These are phyloP conservation scores for Phytophthora crassamura DNA, from an alignment of 352 stramenopile species.

Conservation along the genomic window DNA sequence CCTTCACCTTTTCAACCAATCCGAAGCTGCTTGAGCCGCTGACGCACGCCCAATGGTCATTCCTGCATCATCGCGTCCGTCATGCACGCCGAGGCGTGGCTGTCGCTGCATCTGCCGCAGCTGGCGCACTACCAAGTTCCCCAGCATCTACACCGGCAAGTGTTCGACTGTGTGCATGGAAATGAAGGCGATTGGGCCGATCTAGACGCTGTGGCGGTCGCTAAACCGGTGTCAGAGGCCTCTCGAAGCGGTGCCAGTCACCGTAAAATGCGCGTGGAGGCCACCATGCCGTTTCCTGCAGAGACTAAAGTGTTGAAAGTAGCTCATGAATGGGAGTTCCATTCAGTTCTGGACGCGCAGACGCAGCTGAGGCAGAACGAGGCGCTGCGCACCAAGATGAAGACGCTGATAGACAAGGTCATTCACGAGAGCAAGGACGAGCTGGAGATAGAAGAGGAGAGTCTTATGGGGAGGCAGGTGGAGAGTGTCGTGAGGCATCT, in stretches of 20 bases:
- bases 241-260: constrained; percentile 6
- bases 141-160: constrained; percentile 33
- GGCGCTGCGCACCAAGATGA: constrained; percentile 36
- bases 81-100: constrained; percentile 38
- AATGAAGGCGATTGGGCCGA: constrained; percentile 19
- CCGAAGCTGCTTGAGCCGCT: neutral
- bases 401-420: constrained; percentile 15
- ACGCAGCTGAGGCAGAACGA: constrained; percentile 38
- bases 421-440: constrained; percentile 10
- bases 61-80: constrained; percentile 20
- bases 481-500: constrained; percentile 43
- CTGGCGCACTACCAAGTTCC: constrained; percentile 51
- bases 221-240: neutral
- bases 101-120: constrained; percentile 48
- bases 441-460: constrained; percentile 23
- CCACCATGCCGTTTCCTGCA: constrained; percentile 14
- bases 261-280: constrained; percentile 34
- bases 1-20: constrained; percentile 31
- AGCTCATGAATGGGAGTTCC: constrained; percentile 48
- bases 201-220: constrained; percentile 32
- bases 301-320: constrained; percentile 35
- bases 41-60: constrained; percentile 11
- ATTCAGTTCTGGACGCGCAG: constrained; percentile 46
- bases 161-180: constrained; percentile 45
- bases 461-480: constrained; percentile 29